Conservation (phyloP, 2,329 filamentous ascomycete genomes). For the Coleophoma crateriformis region DNA sequence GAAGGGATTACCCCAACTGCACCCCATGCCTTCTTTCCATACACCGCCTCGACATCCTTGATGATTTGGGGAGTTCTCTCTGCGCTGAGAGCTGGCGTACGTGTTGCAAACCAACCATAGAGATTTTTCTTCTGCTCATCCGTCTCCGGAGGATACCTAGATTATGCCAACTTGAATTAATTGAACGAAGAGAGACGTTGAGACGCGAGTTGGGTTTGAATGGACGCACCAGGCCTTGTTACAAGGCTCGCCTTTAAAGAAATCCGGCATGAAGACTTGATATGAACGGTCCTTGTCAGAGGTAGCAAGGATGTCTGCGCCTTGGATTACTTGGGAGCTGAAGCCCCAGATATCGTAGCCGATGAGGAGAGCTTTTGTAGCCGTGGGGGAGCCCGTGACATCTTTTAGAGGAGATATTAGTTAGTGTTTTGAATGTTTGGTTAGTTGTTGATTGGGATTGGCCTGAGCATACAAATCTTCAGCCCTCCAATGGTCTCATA, state of each 20-base stretch:
- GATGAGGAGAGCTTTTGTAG: constrained; percentile 52
- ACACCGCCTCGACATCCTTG: constrained; percentile 38
- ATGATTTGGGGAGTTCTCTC: constrained; percentile 35
- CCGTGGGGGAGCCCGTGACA: constrained; percentile 38
- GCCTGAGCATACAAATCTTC: constrained; percentile 39
- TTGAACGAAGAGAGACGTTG: neutral
- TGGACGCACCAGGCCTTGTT: constrained; percentile 38
- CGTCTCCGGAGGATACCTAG: constrained; percentile 50
- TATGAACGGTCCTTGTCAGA: constrained; percentile 56
- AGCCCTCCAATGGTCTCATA: constrained; percentile 51
- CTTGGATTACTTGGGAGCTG: constrained; percentile 65
- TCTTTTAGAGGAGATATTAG: constrained; percentile 20
- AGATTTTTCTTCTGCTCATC: constrained; percentile 52
- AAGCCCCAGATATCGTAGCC: constrained; percentile 64
- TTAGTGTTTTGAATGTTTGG: neutral
- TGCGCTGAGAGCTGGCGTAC: too few species aligned
- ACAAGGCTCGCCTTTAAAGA: constrained; percentile 62
- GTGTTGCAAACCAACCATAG: too few species aligned
- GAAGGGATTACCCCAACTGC: neutral
- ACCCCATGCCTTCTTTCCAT: constrained; percentile 10
- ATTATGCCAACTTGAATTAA: neutral
- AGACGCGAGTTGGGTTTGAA: too few species aligned
- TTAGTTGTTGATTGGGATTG: constrained; percentile 5
- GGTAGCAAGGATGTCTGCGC: constrained; percentile 59
- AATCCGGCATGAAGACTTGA: constrained; percentile 87